Evolutionary conservation across 2,329 filamentous ascomycete genomes (phyloP).

Genomic region (Triangularia setosa): DNA sequence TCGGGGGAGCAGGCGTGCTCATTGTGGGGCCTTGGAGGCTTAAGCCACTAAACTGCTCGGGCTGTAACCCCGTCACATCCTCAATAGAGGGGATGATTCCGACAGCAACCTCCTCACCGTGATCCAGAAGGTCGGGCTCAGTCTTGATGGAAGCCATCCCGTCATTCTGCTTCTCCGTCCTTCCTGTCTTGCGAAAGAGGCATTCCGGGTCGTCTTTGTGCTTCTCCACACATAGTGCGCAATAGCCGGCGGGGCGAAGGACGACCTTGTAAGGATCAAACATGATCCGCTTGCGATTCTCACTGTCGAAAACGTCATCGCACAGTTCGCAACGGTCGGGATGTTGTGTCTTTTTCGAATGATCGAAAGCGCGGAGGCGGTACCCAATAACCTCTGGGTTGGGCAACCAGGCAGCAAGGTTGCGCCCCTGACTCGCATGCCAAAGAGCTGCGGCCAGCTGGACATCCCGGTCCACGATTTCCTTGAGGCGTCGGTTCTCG

Average conservation of each 20-base stretch:
- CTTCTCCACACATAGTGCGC: slow-evolving; percentile 7
- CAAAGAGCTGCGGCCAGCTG: not conserved
- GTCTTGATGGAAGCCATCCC: not conserved
- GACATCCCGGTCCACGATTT: not conserved
- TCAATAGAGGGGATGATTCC: not conserved
- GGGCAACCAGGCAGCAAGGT: slow-evolving; percentile 5
- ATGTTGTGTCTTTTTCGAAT: slow-evolving; percentile 15
- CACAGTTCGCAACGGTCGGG: slow-evolving; percentile 19
- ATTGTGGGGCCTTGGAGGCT: not conserved
- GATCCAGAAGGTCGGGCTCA: not conserved
- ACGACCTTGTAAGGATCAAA: slow-evolving; percentile 15
- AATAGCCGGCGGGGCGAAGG: slow-evolving; percentile 13
- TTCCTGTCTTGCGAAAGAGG: not conserved
- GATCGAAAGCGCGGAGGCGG: not conserved
- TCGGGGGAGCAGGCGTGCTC: not conserved
- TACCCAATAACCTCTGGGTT: not conserved
- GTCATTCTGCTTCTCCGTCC: not conserved
- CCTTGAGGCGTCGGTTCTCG: not conserved
- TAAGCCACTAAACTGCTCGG: too few species aligned
- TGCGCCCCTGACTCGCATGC: not conserved
- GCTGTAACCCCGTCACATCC: not conserved
- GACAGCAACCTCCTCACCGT: not conserved
- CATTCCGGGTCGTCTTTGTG: not conserved
- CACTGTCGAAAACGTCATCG: slow-evolving; percentile 12
- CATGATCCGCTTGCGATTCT: slow-evolving; percentile 4